Conservation (phyloP, 2,329 filamentous ascomycete species). For the Cryphonectria naterciae region DNA sequence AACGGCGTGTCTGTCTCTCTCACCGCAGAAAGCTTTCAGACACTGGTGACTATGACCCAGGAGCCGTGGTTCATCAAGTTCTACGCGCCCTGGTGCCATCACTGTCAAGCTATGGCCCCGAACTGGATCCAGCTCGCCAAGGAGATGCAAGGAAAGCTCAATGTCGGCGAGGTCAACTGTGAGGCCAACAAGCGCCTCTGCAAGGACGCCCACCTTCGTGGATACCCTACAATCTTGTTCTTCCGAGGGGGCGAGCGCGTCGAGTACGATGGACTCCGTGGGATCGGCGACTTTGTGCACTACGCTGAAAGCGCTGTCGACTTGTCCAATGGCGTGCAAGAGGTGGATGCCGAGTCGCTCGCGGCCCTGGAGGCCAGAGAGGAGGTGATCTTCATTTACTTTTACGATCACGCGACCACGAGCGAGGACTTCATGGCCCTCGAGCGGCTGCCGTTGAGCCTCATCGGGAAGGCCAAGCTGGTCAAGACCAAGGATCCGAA, state of each 20-base stretch:
- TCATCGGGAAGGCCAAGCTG: constrained; percentile 89
- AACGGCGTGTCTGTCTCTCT: constrained; percentile 76
- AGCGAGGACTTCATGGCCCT: constrained; percentile 89
- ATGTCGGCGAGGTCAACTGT: constrained; percentile 96
- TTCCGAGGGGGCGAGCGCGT: constrained; percentile 90
- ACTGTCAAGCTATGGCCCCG: constrained; percentile 91
- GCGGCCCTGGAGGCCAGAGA: constrained; percentile 87
- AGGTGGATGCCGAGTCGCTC: constrained; percentile 78
- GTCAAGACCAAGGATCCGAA: constrained; percentile 80
- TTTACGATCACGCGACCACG: constrained; percentile 95
- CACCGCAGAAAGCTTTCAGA: constrained; percentile 84
- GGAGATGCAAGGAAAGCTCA: constrained; percentile 87
- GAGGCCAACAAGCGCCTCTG: constrained; percentile 85
- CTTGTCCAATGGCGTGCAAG: constrained; percentile 73
- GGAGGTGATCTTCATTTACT: constrained; percentile 95
- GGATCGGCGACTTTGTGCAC: constrained; percentile 84
- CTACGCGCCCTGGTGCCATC: constrained; percentile 95
- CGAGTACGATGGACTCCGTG: constrained; percentile 90
- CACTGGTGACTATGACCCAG: constrained; percentile 79
- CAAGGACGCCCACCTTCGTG: constrained; percentile 80
- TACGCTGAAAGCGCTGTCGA: constrained; percentile 88
- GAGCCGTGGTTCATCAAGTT: constrained; percentile 99
- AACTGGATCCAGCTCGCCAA: constrained; percentile 89
- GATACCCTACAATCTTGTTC: constrained; percentile 89
- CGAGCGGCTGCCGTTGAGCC: constrained; percentile 80